Base-by-base conservation (phyloP, 1,139 yeast genomes). In the Pichia cactophila region DNA sequence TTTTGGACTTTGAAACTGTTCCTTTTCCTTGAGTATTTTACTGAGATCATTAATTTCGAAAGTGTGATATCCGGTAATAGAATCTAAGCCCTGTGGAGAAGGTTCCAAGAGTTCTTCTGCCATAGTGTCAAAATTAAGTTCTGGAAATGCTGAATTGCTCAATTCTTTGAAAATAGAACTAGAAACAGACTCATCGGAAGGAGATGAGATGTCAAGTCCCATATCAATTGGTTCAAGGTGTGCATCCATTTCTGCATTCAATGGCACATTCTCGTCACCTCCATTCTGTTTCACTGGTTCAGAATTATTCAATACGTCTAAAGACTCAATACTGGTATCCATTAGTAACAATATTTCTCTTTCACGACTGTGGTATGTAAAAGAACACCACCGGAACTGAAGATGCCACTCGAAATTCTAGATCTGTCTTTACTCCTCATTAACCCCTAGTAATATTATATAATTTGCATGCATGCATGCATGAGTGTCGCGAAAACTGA, bases 21-120 rank as follows among this genome's bases (percentile, higher is more conserved):
- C 74, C 16, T 54, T 53, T 42, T 86, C 68, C 2, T 43, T 31
- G 4, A 49, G 20, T 43, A 44, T 67, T 63, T 29, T 45, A 4
- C 28, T 10, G 84, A 95, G 86, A 58, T 83, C 80, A 12, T 71
- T 70, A 49, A 92, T 83, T 49, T 77, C 75, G 97, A 97, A 92
- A 5, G 90, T 86, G 61, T 70, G 71, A 52, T 71, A 68, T 3
- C 71, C 65, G 1, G 62, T 74, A 29, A 62, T 65, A 1, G 66
- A 65, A 2, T 74, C 76, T 12, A 72, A 71, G 14, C 77, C 59
- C 11, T 50, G 50, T 8, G 68, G 68, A n/a, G 57, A 50, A 3
- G 57, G 47, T 8, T 61, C 64, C 16, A 64, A 48, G 8, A 56
- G 40, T 4, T 48, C 45, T 39, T 29, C 31, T n/a, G 23, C 35